These are phyloP conservation scores for Trichopus zeylanicus DNA, from an alignment of 116 monocot species.

Conservation along the genomic window DNA sequence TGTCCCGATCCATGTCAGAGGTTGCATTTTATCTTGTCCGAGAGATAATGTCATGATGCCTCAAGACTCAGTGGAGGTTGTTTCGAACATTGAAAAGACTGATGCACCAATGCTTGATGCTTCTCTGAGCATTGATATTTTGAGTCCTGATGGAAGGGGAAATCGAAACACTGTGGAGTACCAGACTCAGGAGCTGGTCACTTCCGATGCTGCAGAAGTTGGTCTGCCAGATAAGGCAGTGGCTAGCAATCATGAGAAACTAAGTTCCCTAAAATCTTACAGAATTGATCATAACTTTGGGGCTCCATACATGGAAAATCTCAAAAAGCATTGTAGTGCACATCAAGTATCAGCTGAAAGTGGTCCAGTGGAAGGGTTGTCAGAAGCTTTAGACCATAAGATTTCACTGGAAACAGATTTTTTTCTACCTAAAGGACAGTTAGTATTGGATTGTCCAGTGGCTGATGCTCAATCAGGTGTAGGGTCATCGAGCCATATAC, in stretches of 20 bases:
- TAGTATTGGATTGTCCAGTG: slow-evolving; percentile 1
- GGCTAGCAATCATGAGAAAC: slow-evolving; percentile 12
- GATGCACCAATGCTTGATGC: slow-evolving; percentile 5
- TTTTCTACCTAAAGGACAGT: slow-evolving; percentile 1
- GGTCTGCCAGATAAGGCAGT: slow-evolving; percentile 6
- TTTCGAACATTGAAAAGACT: slow-evolving; percentile 5
- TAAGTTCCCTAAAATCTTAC: neutral
- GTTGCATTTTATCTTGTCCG: slow-evolving; percentile 13
- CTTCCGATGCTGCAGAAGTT: slow-evolving; percentile 3
- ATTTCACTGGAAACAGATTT: slow-evolving; percentile 7
- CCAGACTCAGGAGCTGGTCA: slow-evolving; percentile 8
- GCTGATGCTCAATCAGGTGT: slow-evolving; percentile 32
- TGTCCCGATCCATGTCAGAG: slow-evolving; percentile 4
- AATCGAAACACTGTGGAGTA: neutral
- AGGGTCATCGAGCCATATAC: slow-evolving; percentile 7
- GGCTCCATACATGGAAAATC: slow-evolving; percentile 2
- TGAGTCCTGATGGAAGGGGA: slow-evolving; percentile 7
- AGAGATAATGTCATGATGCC: slow-evolving; percentile 9
- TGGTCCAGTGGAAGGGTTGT: neutral
- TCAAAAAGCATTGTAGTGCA: slow-evolving; percentile 3
- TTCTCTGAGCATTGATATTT: slow-evolving; percentile 8
- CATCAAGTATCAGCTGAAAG: slow-evolving; percentile 7
- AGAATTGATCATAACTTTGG: slow-evolving; percentile 9
- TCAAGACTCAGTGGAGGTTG: slow-evolving; percentile 12
- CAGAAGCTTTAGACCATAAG: slow-evolving; percentile 10